phyloP scores from a whole-genome alignment of 2,329 filamentous ascomycete species.

The Trichoderma afroharzianum region DNA sequence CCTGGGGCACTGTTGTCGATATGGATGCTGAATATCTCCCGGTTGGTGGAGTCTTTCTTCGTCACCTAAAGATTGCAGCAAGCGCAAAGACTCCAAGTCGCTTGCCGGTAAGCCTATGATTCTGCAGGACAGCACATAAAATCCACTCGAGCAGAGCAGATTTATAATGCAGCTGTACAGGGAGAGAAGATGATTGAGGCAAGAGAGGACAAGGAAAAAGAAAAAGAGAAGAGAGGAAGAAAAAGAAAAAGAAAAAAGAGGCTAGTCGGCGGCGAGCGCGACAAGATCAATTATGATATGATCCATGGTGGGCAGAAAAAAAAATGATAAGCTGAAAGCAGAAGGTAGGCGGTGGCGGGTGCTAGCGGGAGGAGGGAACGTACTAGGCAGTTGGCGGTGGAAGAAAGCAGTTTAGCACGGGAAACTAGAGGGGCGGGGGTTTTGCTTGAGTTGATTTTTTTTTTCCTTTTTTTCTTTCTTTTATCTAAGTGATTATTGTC shows the following conservation, averaged over 20 bases:
- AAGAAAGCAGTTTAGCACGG: background rate
- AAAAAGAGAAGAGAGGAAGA: background rate
- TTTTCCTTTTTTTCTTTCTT: background rate
- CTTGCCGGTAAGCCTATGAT: constrained; percentile 47
- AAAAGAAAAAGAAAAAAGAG: background rate
- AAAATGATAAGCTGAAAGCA: constrained; percentile 8
- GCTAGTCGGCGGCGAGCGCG: background rate
- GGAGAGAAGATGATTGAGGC: background rate
- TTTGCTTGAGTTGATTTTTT: background rate
- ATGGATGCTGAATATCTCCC: background rate
- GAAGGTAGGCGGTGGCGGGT: constrained; percentile 6
- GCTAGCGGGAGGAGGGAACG: background rate
- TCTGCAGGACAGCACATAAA: constrained; percentile 39
- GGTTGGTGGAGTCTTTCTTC: constrained; percentile 51
- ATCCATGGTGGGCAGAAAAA: constrained; percentile 5
- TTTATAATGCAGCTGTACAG: constrained; percentile 14
- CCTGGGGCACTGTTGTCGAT: background rate
- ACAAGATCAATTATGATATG: background rate
- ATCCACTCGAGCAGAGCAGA: constrained; percentile 16
- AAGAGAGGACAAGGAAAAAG: background rate
- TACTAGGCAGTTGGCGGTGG: background rate
- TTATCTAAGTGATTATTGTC: background rate
- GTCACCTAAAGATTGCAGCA: constrained; percentile 45
- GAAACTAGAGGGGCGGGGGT: background rate
- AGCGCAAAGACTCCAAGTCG: constrained; percentile 68